Conservation (phyloP, 1,284 basidiomycete species). For the Cryptococcus sp. region DNA sequence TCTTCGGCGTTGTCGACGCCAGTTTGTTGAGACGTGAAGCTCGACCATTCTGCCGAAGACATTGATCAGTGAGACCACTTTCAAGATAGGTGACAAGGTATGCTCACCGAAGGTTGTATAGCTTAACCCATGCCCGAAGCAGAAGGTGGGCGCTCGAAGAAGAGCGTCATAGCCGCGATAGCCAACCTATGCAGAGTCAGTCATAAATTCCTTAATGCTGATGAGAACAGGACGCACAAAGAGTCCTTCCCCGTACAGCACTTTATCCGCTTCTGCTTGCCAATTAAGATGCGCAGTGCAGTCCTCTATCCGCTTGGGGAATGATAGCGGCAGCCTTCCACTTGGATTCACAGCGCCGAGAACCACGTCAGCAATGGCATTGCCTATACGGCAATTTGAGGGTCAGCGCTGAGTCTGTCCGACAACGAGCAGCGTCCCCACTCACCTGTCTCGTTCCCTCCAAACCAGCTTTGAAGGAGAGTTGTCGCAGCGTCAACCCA, state of each 20-base stretch:
- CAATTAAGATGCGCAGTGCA: constrained; percentile 28
- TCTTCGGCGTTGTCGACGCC: not conserved
- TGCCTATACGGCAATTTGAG: no score
- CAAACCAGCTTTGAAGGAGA: constrained; percentile 61
- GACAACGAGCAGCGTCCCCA: no score
- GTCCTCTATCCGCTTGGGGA: constrained; percentile 37
- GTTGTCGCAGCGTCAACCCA: constrained; percentile 58
- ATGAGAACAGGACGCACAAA: constrained; percentile 2
- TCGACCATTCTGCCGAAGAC: no score
- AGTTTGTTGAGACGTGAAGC: not conserved
- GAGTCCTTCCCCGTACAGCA: not conserved
- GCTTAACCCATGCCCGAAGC: constrained; percentile 71
- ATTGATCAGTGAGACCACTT: no score
- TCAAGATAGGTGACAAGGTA: not conserved
- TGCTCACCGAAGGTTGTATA: constrained; percentile 69
- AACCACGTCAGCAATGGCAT: constrained; percentile 40
- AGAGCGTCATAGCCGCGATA: no score
- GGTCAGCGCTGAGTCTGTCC: no score
- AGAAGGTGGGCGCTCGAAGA: constrained; percentile 59
- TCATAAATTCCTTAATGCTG: not conserved
- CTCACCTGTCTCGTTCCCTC: constrained; percentile 61
- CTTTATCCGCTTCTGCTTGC: not conserved
- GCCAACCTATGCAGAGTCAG: no score
- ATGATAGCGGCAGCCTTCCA: constrained; percentile 44
- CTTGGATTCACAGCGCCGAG: constrained; percentile 44